Evolutionary conservation across 2,329 filamentous ascomycete species (phyloP), one percentile per base, ranked within the genome.

Genomic region (Exutisphaerella laricina): DNA sequence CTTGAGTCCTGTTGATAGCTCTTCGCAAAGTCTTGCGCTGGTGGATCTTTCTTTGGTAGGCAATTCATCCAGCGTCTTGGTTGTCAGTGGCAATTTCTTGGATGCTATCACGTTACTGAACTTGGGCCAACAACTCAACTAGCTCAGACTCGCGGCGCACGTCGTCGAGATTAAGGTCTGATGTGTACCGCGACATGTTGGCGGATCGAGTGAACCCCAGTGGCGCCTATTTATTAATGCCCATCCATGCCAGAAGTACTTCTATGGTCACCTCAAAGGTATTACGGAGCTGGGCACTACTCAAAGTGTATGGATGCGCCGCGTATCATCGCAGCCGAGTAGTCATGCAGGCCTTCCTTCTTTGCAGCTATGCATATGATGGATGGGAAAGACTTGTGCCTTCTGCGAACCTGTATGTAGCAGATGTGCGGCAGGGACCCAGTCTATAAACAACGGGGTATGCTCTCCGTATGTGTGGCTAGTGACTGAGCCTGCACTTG

Each of bases 231-330:
- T 50, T 50, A 33, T 37, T 43, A 5, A 48, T 35, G 4, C 37
- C 41, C 45, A 50, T 50, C 48, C 48, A 50, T 17, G 48, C 31
- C 22, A 48, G 21, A 2, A 50, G 35, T 6, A 45, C 23, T 21
- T 50, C 41, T 9, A 48, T 34, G 4, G 41, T 48, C 18, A 41
- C 36, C 25, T 50, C 41, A 18, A 45, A 50, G 18, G 48, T 50
- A 16, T 30, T 44, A 8, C 48, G 41, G 1, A 45, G 29, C 13
- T 30, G 31, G 8, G 13, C 9, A 14, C 33, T 20, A n/a, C 4
- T 28, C 10, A 23, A 46, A 26, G 13, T 46, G 36, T 12, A 49
- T 25, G 14, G 43, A 43, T 13, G 36, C 33, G 14, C 47, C 39
- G n/a, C 18, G 10, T 1, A 39, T 46, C n/a, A 46, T 29, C 8